Evolutionary conservation across 1,139 yeast genomes (phyloP).

Genomic region (Magnusiomyces clavatus): DNA sequence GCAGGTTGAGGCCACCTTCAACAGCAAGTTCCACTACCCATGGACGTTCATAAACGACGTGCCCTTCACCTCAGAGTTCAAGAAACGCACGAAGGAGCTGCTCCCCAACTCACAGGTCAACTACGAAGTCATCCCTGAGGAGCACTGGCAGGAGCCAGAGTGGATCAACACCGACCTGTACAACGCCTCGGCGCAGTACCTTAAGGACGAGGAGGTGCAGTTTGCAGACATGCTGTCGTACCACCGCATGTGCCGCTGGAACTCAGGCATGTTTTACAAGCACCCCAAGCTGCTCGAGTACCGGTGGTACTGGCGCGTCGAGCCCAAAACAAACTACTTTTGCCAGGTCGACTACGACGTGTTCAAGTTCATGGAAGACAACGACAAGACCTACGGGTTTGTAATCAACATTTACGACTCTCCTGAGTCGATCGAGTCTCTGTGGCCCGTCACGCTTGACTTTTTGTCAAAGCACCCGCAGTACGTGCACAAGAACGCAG

Average conservation of each 20-base stretch:
- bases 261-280: constrained; percentile 55
- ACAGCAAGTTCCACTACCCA: constrained; percentile 64
- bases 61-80: constrained; percentile 55
- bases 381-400: constrained; percentile 62
- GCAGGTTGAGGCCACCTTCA: constrained; percentile 53
- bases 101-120: constrained; percentile 9
- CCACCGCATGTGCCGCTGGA: constrained; percentile 74
- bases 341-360: constrained; percentile 68
- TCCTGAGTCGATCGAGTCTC: constrained; percentile 49
- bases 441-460: constrained; percentile 64
- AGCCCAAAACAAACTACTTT: constrained; percentile 63
- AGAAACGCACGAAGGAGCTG: constrained; percentile 28
- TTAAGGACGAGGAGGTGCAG: constrained; percentile 44
- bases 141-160: constrained; percentile 60
- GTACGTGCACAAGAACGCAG: constrained; percentile 56
- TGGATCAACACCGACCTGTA: constrained; percentile 37
- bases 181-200: constrained; percentile 34
- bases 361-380: constrained; percentile 61
- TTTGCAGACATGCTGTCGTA: constrained; percentile 59
- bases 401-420: constrained; percentile 61
- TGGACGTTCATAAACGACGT: constrained; percentile 72
- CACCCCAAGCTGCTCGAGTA: constrained; percentile 51
- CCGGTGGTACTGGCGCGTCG: constrained; percentile 72
- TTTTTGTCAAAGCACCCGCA: constrained; percentile 51
- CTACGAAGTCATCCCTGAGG: constrained; percentile 35